Evolutionary conservation across 257 asterid species (phyloP).

Genomic region (Scutellaria barbata): DNA sequence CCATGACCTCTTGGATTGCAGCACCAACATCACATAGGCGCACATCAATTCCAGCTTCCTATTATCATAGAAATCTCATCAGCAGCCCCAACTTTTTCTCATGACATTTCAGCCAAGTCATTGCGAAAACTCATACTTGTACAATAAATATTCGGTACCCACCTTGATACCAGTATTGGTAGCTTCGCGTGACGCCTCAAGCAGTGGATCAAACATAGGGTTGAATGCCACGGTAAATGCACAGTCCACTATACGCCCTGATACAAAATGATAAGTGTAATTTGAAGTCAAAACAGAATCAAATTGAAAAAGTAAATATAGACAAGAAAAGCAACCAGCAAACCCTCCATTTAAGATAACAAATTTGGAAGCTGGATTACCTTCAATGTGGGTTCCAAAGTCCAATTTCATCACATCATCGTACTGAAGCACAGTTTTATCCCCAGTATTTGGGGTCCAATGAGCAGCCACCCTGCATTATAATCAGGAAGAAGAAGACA

Average conservation of each 20-base stretch:
- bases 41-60: constrained; percentile 98
- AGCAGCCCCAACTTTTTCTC: constrained; percentile 29
- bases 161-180: constrained; percentile 97
- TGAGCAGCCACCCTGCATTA: constrained; percentile 95
- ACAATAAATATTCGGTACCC: constrained; percentile 21
- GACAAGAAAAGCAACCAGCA: constrained; percentile 16
- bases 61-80: constrained; percentile 28
- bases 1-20: constrained; percentile 99
- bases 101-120: constrained; percentile 8
- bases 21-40: constrained; percentile 96
- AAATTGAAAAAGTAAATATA: background rate
- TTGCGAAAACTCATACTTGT: constrained; percentile 6
- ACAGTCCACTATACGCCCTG: constrained; percentile 96
- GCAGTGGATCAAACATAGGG: constrained; percentile 93
- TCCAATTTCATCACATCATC: constrained; percentile 99
- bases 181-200: constrained; percentile 98
- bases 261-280: constrained; percentile 20
- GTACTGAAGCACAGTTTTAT: constrained; percentile 92
- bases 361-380: constrained; percentile 46
- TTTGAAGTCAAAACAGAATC: constrained; percentile 21
- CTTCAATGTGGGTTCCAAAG: constrained; percentile 98
- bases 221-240: constrained; percentile 97
- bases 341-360: constrained; percentile 16
- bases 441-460: constrained; percentile 98
- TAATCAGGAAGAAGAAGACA: constrained; percentile 15